Base-by-base conservation (phyloP, 2,329 filamentous ascomycete species). In the Talaromyces sp. region DNA sequence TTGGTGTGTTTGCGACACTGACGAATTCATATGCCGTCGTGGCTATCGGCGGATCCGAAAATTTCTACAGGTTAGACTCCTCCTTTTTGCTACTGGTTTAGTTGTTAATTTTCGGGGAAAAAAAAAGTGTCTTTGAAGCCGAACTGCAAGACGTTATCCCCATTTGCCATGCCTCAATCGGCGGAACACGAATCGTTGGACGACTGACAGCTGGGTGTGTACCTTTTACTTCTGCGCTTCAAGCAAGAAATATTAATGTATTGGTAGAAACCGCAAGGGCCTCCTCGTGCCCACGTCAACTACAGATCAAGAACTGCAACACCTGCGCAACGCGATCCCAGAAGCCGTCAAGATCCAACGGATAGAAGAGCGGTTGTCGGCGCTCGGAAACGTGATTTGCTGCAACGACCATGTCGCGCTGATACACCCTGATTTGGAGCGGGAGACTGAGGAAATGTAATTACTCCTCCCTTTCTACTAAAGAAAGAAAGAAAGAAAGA, bases 1-100 rank as follows among this genome's bases (percentile, higher is more conserved):
- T 99, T 75, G 95, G 95, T 76, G 95, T 98, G 75, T 99, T 99
- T 79, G 82, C 93, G 64, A 96, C 92, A 65, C 89, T 99, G 75
- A 99, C 95, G 69, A 99, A 99, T 81, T 94, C 92, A 64, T 99
- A 96, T 79, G 92, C 93, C 70, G 85, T 99, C 71, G 92, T 97
- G 70, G 93, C 94, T 67, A 87, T 96, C 68, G 95, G 95, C 74
- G 93, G 91, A 70, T 96, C 92, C 73, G 93, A 97, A 84, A 98
- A 98, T 86, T 99, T 99, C 80, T 98, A 98, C 87, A 93, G 87
- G 87, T 63, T 57, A 33, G 31, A 34, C 31, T 16, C 34, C 28
- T 31, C n/a, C 47, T 59, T 31, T 44, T 33, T 51, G 14, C n/a
- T 44, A 8, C n/a, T 23, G 6, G n/a, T 4, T 47, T 40, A 2